Evolutionary conservation across 176 grass and related monocot species (phyloP), one percentile per base, ranked within the genome.

Genomic region (Secale cereale): DNA sequence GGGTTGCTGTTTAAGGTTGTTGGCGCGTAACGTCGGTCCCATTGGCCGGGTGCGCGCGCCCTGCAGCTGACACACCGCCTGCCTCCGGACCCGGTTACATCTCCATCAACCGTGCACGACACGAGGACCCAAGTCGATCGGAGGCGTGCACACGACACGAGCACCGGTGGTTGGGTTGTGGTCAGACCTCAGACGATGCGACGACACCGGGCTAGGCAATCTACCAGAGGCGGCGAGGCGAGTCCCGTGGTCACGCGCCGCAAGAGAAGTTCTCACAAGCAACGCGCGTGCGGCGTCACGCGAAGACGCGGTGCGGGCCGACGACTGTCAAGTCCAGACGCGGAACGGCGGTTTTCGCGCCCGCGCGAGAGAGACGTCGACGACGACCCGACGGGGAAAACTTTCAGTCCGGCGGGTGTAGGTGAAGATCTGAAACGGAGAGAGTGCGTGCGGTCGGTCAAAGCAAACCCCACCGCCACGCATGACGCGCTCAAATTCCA

Each of bases 1-100:
- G 33, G 41, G 23, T 6, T 32, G 37, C 3, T 65, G 82, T 85
- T 78, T 86, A 80, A 79, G 48, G 83, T 85, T 43, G 48, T 45
- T 71, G 65, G 63, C 74, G 25, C 64, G 84, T 70, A n/a, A 78
- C 63, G 32, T 78, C 83, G 25, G n/a, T 52, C 25, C 59, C 11
- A 52, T 35, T 60, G 32, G 59, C 20, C 46, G 4, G 4, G 45
- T 1, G 45, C 45, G 45, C 45, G 65, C 16, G 19, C 32, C 19
- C n/a, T 27, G 6, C 74, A 40, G 22, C 84, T 11, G 62, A 72
- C 30, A 35, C 82, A 23, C 16, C 17, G 57, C 1, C 54, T 6
- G 0, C 25, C 32, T 52, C 33, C 31, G 14, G 50, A 39, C 67
- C 70, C 23, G 23, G 43, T 57, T 26, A 56, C 45, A 46, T 81